A percentile compares a stretch with the other conserved stretches of the same genome.
Conservation (phyloP, 768 basidiomycete genomes). For the Mycena rosella region DNA sequence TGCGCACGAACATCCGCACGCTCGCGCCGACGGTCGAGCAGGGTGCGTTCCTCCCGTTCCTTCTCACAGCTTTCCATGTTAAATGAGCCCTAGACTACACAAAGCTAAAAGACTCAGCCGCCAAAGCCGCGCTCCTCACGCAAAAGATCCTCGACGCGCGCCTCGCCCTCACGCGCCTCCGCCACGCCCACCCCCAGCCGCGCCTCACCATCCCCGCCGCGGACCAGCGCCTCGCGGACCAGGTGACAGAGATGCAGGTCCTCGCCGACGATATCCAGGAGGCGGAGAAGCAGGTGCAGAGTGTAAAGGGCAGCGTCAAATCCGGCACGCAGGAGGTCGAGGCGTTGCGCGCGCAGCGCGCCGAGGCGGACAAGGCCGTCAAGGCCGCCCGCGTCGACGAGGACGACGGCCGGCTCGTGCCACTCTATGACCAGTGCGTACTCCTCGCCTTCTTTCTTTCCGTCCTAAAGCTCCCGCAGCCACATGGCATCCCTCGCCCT, state of each 20-base stretch:
- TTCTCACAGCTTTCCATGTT: neutral
- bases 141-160: slow-evolving; percentile 88
- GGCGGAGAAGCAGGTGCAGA: slow-evolving; percentile 62
- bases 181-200: slow-evolving; percentile 84
- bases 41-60: slow-evolving; percentile 55
- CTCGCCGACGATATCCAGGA: slow-evolving; percentile 74
- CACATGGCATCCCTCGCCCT: slow-evolving; percentile 75
- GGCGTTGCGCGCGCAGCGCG: slow-evolving; percentile 66
- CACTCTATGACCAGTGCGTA: slow-evolving; percentile 78
- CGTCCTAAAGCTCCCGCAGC: slow-evolving; percentile 50
- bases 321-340: slow-evolving; percentile 67
- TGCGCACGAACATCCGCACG: slow-evolving; percentile 70
- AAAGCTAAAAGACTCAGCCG: slow-evolving; percentile 64
- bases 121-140: slow-evolving; percentile 70
- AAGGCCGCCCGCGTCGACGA: slow-evolving; percentile 68
- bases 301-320: slow-evolving; percentile 74
- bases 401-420: slow-evolving; percentile 73
- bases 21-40: slow-evolving; percentile 78
- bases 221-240: slow-evolving; percentile 77
- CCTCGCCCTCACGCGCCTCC: slow-evolving; percentile 81
- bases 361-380: slow-evolving; percentile 79
- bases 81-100: slow-evolving; percentile 63
- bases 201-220: slow-evolving; percentile 84
- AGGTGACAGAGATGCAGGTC: slow-evolving; percentile 85
- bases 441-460: neutral